Evolutionary conservation across 2,329 filamentous ascomycete genomes (phyloP), one percentile per base, ranked within the genome.

Genomic region (Hypomyces rosellus): DNA sequence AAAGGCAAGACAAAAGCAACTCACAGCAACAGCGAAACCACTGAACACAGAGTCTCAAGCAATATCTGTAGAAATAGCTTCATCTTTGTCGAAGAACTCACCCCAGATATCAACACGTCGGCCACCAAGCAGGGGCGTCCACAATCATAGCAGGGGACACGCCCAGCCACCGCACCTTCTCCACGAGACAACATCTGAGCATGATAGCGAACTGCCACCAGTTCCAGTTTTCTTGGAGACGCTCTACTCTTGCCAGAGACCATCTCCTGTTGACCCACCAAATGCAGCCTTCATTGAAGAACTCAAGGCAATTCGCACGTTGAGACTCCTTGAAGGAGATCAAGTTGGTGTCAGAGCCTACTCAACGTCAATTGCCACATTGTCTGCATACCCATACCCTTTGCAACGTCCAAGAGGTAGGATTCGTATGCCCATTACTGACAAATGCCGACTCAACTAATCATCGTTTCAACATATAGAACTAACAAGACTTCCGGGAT

Each of bases 281-380:
- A 97, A 97, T 58, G 74, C 81, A 39, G 67, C 67, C 0, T 97
- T 99, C 64, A 81, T 96, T 39, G 69, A 78, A 1, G 76, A 87
- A 53, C 75, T 99, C 5, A 80, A 83, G 58, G 84, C 85, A 52
- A 89, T 97, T 56, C 81, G 86, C 42, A 81, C 80, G 2, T 77
- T 85, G 2, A 80, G 92, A 18, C 75, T 81, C 14, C 73, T 96
- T 2, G 83, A 78, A 1, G 81, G 82, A 8, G 90, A 96, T 59
- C 77, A 86, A 43, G 82, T 95, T 52, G 89, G 89, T 2, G 82
- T 91, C 0, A 81, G 89, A 45, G 90, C 92, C 0, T 97, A 97
- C 64, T 91, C 87, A 30, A 90, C 86, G 2, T 84, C 86, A 12
- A 95, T 97, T 56, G 89, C 93, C 5, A 73, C 88, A 0, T 67